Evolutionary conservation across 1,139 yeast species (phyloP).

Genomic region (Candida mesenterica): DNA sequence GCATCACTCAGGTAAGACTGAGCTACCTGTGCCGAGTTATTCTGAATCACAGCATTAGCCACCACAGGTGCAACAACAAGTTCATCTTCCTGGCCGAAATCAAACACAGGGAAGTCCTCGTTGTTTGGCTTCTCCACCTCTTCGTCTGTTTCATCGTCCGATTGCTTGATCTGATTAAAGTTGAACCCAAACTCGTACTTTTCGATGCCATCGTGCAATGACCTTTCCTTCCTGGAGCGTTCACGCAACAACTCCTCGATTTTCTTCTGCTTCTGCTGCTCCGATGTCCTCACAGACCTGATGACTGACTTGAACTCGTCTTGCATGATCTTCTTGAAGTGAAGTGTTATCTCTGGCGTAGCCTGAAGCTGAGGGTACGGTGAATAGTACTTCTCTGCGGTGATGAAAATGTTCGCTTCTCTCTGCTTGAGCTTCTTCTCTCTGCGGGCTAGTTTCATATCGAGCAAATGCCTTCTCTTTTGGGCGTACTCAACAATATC

Average conservation of each 20-base stretch:
- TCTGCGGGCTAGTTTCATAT: constrained; percentile 19
- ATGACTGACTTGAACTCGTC: constrained; percentile 37
- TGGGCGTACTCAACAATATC: constrained; percentile 59
- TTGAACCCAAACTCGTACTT: constrained; percentile 32
- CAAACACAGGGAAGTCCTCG: constrained; percentile 16
- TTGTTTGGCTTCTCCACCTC: constrained; percentile 12
- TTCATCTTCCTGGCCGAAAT: constrained; percentile 13
- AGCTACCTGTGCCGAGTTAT: neutral
- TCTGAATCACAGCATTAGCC: neutral
- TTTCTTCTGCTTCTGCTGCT: constrained; percentile 19
- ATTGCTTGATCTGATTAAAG: constrained; percentile 23
- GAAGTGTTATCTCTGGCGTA: constrained; percentile 24
- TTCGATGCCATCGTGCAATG: constrained; percentile 17
- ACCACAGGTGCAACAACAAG: neutral
- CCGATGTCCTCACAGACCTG: constrained; percentile 36
- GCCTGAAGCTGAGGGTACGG: constrained; percentile 33
- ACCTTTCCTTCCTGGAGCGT: constrained; percentile 22
- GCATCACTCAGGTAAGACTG: neutral
- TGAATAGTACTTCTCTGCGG: constrained; percentile 44
- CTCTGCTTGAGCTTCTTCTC: constrained; percentile 22
- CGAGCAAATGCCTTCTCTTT: constrained; percentile 27
- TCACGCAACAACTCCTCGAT: constrained; percentile 23
- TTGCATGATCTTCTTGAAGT: constrained; percentile 27
- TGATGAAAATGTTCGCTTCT: constrained; percentile 38
- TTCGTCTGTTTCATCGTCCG: constrained; percentile 23